Base-by-base conservation (phyloP, 768 basidiomycete species). In the Rhodotorula graminis region DNA sequence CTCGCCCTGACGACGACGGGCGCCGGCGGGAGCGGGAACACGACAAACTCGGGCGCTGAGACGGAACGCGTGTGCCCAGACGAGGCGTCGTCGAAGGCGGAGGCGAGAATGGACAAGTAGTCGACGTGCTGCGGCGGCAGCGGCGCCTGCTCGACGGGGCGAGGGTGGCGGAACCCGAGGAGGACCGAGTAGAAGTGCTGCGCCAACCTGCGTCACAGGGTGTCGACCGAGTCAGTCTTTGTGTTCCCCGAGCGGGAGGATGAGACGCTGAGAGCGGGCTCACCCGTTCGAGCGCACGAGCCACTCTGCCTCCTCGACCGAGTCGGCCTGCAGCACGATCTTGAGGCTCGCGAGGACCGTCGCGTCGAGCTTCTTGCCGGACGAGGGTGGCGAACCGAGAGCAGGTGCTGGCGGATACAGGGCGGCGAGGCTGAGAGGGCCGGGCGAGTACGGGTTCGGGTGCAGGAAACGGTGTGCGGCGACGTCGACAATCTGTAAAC, bases 391-490 rank as follows among this genome's bases (percentile, higher is more conserved):
- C 15, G 33, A 50, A 16, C n/a, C 33, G 12, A 14, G 33, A 1
- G 53, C n/a, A 31, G 44, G n/a, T 10, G 56, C 4, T 0, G 46
- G 52, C 44, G 65, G 56, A 29, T 44, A 31, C 12, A 49, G 47
- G 10, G 60, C 56, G 15, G 29, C 44, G 21, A 18, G 15, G 7
- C 56, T 16, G 25, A 57, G 64, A 10, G 56, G 46, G 16, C 27
- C 9, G 23, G 50, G 16, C 2, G 29, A 23, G 50, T 15, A 53
- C 2, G 66, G 66, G 9, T 44, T 18, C 2, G 56, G 21, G 29
- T 11, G 86, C 89, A 82, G 82, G 84, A 94, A 95, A 0, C 90
- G 90, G 78, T 96, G 93, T 19, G 77, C 78, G 76, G 91, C 82
- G 77, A 96, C 91, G 62, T 90, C 88, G 4, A 86, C 80, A 84